Base-by-base conservation (phyloP, 257 asterid genomes). In the Plantago elongata region DNA sequence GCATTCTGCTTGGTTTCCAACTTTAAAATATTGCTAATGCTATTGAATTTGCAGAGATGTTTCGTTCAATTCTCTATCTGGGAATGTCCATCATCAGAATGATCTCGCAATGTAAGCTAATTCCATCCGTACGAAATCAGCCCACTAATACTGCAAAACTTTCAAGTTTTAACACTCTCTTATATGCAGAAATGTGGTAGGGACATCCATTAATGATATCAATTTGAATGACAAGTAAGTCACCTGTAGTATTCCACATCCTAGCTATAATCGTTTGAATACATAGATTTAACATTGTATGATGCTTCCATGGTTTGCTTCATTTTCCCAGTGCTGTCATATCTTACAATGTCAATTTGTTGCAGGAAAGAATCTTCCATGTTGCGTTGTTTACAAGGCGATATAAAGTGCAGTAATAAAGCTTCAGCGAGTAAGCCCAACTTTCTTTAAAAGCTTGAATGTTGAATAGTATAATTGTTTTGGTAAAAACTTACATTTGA, bases 11-110 rank as follows among this genome's bases (percentile, higher is more conserved):
- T 61, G 54, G 22, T 46, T 30, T 45, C 64, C 47, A 43, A 27
- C 57, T 55, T 45, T 44, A 45, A 48, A 16, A 45, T 27, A 8
- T 47, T 45, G 57, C 43, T 13, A 11, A 55, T 18, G 57, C 37
- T 48, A 51, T 30, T 30, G 44, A 61, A 47, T 34, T 42, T 60
- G 48, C 81, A 81, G 93, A 79, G 93, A 84, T 44, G 80, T 84
- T 59, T 84, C 93, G 38, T 84, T 84, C 77, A 84, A 84, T 72
- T 72, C 79, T 55, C 73, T 84, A 29, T 66, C 77, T 6, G 93
- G 88, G 57, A 72, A 64, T 47, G 52, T 75, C 69, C 81, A 79
- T 44, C 60, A 61, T 51, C 59, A 74, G 45, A 66, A 65, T 30
- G 77, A 54, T 67, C 55, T 72, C 61, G 75, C 86, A 54, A 65